Conservation (phyloP, 208 protist genomes). For the Angomonas ambiguus region DNA sequence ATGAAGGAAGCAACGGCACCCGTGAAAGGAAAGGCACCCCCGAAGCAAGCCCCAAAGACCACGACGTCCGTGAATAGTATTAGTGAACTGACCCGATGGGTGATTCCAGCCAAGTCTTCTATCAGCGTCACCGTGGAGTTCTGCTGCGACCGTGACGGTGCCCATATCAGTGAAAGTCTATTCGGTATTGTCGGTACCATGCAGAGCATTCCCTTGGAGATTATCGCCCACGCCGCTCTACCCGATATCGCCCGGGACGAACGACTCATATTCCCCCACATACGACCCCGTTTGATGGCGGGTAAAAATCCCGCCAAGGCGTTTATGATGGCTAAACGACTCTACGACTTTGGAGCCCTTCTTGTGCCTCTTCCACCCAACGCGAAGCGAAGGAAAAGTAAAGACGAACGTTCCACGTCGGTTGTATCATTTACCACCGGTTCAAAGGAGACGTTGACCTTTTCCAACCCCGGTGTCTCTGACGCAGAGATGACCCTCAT, state of each 20-base stretch:
- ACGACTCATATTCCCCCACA: constrained; percentile 76
- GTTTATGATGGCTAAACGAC: constrained; percentile 52
- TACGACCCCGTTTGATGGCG: constrained; percentile 22
- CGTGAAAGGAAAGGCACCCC: constrained; percentile 6
- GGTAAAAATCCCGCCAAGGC: constrained; percentile 44
- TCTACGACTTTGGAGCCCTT: constrained; percentile 95
- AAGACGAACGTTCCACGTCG: neutral
- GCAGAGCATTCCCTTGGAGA: constrained; percentile 53
- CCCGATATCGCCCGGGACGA: constrained; percentile 87
- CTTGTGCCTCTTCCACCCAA: constrained; percentile 53
- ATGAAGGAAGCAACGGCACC: constrained; percentile 46
- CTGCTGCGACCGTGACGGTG: constrained; percentile 52
- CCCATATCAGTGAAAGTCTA: constrained; percentile 26
- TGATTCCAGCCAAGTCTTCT: constrained; percentile 60
- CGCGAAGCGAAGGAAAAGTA: constrained; percentile 33
- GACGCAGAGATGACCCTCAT: constrained; percentile 62
- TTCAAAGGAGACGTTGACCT: constrained; percentile 61
- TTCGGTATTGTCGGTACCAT: constrained; percentile 81
- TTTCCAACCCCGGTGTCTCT: constrained; percentile 88
- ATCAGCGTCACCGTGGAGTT: constrained; percentile 77
- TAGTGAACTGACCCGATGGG: constrained; percentile 82
- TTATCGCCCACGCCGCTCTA: constrained; percentile 46
- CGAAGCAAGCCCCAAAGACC: constrained; percentile 36
- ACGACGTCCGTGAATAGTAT: constrained; percentile 24
- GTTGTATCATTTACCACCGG: neutral